Conservation (phyloP, 2,329 filamentous ascomycete genomes). For the Raffaelea deltoideospora region DNA sequence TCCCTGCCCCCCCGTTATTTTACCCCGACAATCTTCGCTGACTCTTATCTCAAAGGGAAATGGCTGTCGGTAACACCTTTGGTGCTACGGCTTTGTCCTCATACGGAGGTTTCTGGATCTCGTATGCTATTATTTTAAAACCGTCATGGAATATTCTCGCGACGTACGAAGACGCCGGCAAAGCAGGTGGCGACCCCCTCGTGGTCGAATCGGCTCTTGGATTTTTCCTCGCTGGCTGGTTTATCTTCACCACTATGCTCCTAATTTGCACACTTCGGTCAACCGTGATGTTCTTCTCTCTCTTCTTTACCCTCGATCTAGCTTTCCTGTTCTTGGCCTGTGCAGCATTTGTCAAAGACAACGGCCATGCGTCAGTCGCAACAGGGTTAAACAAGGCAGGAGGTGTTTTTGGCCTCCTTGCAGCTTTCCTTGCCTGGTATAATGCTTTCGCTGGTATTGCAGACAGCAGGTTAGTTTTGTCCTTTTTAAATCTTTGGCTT, state of each 20-base stretch:
- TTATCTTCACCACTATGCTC: slow-evolving; percentile 68
- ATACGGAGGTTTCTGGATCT: slow-evolving; percentile 75
- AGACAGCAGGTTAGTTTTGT: slow-evolving; percentile 45
- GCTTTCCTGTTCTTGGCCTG: slow-evolving; percentile 60
- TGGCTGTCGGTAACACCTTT: slow-evolving; percentile 78
- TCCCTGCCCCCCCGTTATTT: background rate
- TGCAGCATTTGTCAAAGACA: slow-evolving; percentile 40
- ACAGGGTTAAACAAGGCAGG: slow-evolving; percentile 49
- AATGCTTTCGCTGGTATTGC: slow-evolving; percentile 72
- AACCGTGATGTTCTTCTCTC: slow-evolving; percentile 60
- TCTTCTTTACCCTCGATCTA: slow-evolving; percentile 65
- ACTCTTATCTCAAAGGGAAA: slow-evolving; percentile 61
- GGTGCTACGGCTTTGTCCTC: slow-evolving; percentile 69
- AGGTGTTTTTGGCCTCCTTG: slow-evolving; percentile 65
- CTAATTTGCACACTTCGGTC: slow-evolving; percentile 62
- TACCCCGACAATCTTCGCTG: too few species aligned
- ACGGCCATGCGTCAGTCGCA: slow-evolving; percentile 30
- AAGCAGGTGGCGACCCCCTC: slow-evolving; percentile 18
- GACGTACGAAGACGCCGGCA: slow-evolving; percentile 23
- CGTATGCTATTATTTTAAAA: slow-evolving; percentile 57
- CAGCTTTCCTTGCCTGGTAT: slow-evolving; percentile 77
- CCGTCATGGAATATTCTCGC: slow-evolving; percentile 46
- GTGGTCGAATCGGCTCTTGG: slow-evolving; percentile 48
- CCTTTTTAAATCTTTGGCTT: background rate
- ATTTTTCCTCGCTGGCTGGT: slow-evolving; percentile 67